Evolutionary conservation across 441 rosid species (phyloP), one percentile per base, ranked within the genome.

Genomic region (Manihot esculenta): DNA sequence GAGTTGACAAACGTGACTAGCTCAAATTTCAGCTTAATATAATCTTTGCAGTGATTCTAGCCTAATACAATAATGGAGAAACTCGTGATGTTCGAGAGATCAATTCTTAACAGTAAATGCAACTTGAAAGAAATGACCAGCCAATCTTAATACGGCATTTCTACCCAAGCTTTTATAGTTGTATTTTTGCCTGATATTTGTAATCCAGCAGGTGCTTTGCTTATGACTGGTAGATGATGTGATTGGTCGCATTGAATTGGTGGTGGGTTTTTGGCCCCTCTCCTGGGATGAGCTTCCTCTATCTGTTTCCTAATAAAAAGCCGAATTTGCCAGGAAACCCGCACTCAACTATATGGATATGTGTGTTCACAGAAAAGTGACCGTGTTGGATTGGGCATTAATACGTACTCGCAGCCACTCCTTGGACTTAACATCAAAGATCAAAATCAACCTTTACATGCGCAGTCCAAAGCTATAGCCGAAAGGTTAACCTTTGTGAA

Each of bases 401-500:
- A 20, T 7, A 17, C 3, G 12, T 27, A 1, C 0, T 44, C 7
- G 1, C 5, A 10, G 2, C 48, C 20, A 41, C 20, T 14, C 26
- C 58, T 38, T 38, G 42, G 42, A 33, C 61, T 63, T 44, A 60
- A 47, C 54, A 47, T 55, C 30, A 15, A 58, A 15, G 53, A 64
- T 73, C 73, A 70, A 49, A 62, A 33, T 64, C 73, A 51, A 24
- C 49, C 27, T 71, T 70, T 68, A 6, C 12, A 3, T 7, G 67
- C n/a, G 56, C 53, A 59, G 48, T 44, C 70, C 60, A 47, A 56
- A 23, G 18, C 18, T 45, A 0, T 21, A 41, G 68, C 86, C 78
- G 77, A 83, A 81, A 80, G 81, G 70, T 59, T 11, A 12, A 14
- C 47, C 47, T 26, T 12, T 23, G 27, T 13, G 60, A 30, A 53